Conservation (phyloP, 331 rosid genomes). For the Acacia pycnantha region DNA sequence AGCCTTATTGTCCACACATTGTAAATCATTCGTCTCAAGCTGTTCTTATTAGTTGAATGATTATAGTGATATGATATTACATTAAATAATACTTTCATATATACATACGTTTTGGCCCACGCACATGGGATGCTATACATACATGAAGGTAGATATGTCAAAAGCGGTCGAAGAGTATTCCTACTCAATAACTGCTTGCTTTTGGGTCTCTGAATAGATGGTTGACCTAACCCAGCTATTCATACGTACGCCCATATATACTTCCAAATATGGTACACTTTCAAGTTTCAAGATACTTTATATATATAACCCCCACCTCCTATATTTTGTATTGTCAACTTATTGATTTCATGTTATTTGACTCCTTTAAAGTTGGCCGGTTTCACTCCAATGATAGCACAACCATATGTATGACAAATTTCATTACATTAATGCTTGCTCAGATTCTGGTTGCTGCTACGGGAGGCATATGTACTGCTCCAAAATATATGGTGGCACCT, state of each 20-base stretch:
- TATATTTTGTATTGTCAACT: neutral
- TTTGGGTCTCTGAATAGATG: neutral
- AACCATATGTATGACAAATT: neutral
- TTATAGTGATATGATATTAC: neutral
- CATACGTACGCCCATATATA: no score
- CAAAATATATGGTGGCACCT: neutral
- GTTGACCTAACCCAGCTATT: neutral
- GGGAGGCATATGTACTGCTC: neutral
- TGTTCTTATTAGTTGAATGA: neutral
- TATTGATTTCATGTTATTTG: neutral
- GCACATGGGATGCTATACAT: neutral
- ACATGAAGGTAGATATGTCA: neutral
- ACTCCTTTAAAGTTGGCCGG: neutral
- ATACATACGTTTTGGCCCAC: neutral
- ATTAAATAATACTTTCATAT: neutral
- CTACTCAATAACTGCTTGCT: neutral
- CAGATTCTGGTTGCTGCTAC: neutral
- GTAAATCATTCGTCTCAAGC: neutral
- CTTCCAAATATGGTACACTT: neutral
- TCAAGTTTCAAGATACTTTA: no score
- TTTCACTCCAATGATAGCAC: neutral
- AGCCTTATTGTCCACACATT: neutral
- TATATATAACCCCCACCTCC: no score
- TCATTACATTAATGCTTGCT: neutral
- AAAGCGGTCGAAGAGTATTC: neutral